phyloP scores from a whole-genome alignment of 2,329 filamentous ascomycete genomes.

The Xylaria sp. region DNA sequence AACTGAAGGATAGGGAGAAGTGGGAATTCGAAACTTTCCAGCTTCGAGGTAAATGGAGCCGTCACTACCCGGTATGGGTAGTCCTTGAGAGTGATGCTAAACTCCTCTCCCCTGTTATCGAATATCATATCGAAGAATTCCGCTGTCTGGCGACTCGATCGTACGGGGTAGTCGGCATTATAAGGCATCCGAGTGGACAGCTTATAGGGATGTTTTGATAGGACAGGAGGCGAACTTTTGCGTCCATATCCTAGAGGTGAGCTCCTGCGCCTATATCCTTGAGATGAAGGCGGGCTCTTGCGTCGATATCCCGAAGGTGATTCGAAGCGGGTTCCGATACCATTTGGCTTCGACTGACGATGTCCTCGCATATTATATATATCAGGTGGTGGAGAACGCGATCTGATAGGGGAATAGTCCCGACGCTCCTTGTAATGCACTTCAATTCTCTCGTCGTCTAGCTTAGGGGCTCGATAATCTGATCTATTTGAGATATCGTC shows the following conservation, averaged over 20 bases:
- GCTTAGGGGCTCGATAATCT: neutral
- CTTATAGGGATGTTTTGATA: neutral
- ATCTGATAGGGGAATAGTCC: neutral
- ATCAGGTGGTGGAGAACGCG: neutral
- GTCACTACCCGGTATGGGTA: slow-evolving; percentile 21
- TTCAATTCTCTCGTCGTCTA: neutral
- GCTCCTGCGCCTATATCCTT: neutral
- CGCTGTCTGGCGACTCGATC: neutral
- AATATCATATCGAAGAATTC: slow-evolving; percentile 10
- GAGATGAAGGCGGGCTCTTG: neutral
- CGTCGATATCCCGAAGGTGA: neutral
- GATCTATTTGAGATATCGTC: neutral
- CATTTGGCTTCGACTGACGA: neutral
- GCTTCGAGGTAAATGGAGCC: slow-evolving; percentile 1
- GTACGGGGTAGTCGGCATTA: neutral
- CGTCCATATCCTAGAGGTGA: neutral
- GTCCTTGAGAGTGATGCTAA: slow-evolving; percentile 36
- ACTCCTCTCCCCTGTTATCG: slow-evolving; percentile 4
- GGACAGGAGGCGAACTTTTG: neutral
- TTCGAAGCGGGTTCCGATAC: neutral
- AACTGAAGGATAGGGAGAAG: slow-evolving; percentile 49
- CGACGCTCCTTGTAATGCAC: neutral
- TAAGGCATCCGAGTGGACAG: neutral
- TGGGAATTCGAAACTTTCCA: slow-evolving; percentile 35
- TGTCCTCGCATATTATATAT: neutral